Percentiles rank a stretch among this genome's conserved stretches.
These are phyloP conservation scores for Metschnikowia koreensis DNA, from an alignment of 805 yeast species.

Conservation along the genomic window DNA sequence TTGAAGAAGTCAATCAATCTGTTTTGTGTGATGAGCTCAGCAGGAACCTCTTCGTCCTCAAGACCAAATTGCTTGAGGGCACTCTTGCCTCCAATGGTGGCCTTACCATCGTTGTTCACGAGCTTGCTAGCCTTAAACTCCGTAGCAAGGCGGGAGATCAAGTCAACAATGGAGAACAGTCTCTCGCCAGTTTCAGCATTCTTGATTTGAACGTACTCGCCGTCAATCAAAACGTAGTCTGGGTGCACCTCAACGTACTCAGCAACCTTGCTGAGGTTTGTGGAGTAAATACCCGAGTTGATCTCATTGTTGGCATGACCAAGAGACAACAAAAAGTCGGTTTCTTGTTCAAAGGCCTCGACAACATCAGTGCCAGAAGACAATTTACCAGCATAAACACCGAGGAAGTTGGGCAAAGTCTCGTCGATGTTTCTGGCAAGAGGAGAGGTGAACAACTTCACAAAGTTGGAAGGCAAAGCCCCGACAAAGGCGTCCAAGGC, in stretches of 20 bases:
- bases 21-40: slow-evolving; percentile 27
- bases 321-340: slow-evolving; percentile 68
- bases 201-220: slow-evolving; percentile 23
- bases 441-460: slow-evolving; percentile 56
- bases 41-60: slow-evolving; percentile 5
- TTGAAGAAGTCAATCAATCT: slow-evolving; percentile 37
- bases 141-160: slow-evolving; percentile 31
- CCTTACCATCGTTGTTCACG: slow-evolving; percentile 8
- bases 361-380: slow-evolving; percentile 27
- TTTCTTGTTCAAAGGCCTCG: slow-evolving; percentile 34
- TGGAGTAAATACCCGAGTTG: slow-evolving; percentile 27
- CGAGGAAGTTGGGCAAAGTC: slow-evolving; percentile 59
- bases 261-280: slow-evolving; percentile 22
- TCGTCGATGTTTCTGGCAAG: slow-evolving; percentile 78
- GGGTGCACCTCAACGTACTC: slow-evolving; percentile 39
- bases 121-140: slow-evolving; percentile 18
- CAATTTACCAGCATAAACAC: slow-evolving; percentile 67
- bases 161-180: slow-evolving; percentile 29
- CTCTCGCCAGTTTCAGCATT: slow-evolving; percentile 23
- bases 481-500: slow-evolving; percentile 51
- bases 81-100: slow-evolving; percentile 19
- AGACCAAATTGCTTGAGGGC: slow-evolving; percentile 11
- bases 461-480: slow-evolving; percentile 33
- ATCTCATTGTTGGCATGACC: slow-evolving; percentile 55
- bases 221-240: slow-evolving; percentile 39